A percentile compares a stretch with the other conserved stretches of the same genome.
Conservation (phyloP, 345 rosid species). For the Turritis glabra region DNA sequence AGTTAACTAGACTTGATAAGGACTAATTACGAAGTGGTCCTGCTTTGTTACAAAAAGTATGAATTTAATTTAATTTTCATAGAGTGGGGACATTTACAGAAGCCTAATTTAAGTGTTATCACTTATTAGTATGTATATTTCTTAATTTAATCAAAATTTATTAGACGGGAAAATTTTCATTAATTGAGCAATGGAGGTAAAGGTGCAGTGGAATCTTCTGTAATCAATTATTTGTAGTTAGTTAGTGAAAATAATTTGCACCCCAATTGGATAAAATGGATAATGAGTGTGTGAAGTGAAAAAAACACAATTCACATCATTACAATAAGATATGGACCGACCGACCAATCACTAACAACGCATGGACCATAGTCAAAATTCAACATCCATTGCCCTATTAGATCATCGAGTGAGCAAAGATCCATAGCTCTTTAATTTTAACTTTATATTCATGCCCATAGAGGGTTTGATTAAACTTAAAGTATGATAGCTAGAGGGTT, state of each 20-base stretch:
- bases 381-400: slow-evolving; percentile 39
- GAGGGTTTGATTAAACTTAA: not conserved
- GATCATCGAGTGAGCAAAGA: slow-evolving; percentile 27
- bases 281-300: slow-evolving; percentile 26
- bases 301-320: slow-evolving; percentile 31
- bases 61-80: slow-evolving; percentile 5
- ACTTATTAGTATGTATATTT: not conserved
- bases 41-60: slow-evolving; percentile 7
- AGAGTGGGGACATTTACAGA: slow-evolving; percentile 37
- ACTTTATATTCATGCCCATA: slow-evolving; percentile 30
- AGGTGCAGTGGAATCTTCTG: slow-evolving; percentile 23
- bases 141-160: not conserved
- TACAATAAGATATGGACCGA: slow-evolving; percentile 30
- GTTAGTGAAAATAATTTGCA: slow-evolving; percentile 18
- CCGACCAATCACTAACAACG: slow-evolving; percentile 42
- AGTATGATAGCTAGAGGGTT: not conserved
- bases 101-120: slow-evolving; percentile 18
- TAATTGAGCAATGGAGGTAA: slow-evolving; percentile 28
- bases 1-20: slow-evolving; percentile 28
- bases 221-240: slow-evolving; percentile 4
- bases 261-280: slow-evolving; percentile 21
- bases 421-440: slow-evolving; percentile 25
- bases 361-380: slow-evolving; percentile 39
- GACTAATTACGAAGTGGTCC: slow-evolving; percentile 33
- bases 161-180: not conserved